Conservation (phyloP, 2,329 filamentous ascomycete genomes). For the Emydomyces testavorans region DNA sequence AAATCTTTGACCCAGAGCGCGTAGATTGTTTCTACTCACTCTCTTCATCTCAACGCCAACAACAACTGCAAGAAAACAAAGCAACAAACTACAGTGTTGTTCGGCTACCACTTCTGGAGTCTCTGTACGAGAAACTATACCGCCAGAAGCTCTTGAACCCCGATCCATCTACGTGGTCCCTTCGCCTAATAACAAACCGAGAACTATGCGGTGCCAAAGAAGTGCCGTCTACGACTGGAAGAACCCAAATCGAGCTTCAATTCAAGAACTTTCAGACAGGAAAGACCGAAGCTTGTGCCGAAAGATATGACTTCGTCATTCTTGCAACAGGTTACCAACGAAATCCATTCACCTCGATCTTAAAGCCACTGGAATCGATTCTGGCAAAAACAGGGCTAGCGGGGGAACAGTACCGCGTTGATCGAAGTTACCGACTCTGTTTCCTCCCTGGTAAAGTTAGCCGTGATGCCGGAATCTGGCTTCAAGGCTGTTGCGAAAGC, state of each 20-base stretch:
- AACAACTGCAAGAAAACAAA: conserved; percentile 56
- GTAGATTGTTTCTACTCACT: conserved; percentile 66
- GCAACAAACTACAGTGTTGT: conserved; percentile 94
- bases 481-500: conserved; percentile 87
- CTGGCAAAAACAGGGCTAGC: conserved; percentile 6
- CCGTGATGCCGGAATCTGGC: conserved; percentile 68
- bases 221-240: conserved; percentile 36
- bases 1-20: conserved; percentile 83
- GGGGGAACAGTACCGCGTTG: conserved; percentile 42
- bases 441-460: conserved; percentile 59
- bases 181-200: conserved; percentile 62
- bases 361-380: conserved; percentile 37
- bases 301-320: conserved; percentile 66
- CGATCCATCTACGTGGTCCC: conserved; percentile 65
- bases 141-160: conserved; percentile 62
- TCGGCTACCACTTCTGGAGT: conserved; percentile 76
- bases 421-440: conserved; percentile 65
- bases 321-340: conserved; percentile 79
- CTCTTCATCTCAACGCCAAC: conserved; percentile 49
- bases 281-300: conserved; percentile 13
- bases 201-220: conserved; percentile 51
- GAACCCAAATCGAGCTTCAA: conserved; percentile 16
- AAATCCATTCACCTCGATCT: conserved; percentile 65
- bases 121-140: conserved; percentile 79
- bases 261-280: conserved; percentile 11